Evolutionary conservation across 331 rosid genomes (phyloP), one percentile per base, ranked within the genome.

Genomic region (Ulmus americana): DNA sequence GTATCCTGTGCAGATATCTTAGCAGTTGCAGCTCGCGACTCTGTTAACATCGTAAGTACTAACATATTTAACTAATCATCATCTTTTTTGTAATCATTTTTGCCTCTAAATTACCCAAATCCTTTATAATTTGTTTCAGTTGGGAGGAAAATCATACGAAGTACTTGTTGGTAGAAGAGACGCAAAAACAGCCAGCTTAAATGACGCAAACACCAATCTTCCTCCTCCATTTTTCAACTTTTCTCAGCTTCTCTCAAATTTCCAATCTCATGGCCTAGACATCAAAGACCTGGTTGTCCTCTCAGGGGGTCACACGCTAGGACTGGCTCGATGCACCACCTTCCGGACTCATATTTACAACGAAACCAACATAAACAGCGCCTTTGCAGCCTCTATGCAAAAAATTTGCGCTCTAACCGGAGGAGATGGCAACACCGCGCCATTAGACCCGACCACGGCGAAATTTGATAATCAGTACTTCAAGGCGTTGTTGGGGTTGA

Each of bases 1-100:
- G 85, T 87, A 5, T 84, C 95, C 3, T 87, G 90, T 46, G 86
- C 90, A 2, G 90, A 84, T 63, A 84, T 86, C 59, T 76, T 86
- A 61, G 88, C 90, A 0, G 68, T 78, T 5, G 83, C 86, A 43
- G 90, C 90, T 75, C 90, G 95, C 55, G 90, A 86, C 55, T 82
- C 95, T 57, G 79, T 86, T 0, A 40, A 71, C 8, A 77, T 84
- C 0, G 84, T 86, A 22, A 81, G 90, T 61, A 20, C 22, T 20
- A 20, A 20, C 22, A 20, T 20, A 20, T 20, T 20, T 1, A 20
- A 1, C 22, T 20, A 20, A 20, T 20, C 22, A 20, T 20, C 22
- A 1, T 20, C 22, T 20, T 20, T 20, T 20, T 20, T 20, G 22
- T 20, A 1, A 20, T 20, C 22, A 20, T 20, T 20, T 20, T 20